Base-by-base conservation (phyloP, 495 filamentous ascomycete genomes). In the Evernia prunastri region DNA sequence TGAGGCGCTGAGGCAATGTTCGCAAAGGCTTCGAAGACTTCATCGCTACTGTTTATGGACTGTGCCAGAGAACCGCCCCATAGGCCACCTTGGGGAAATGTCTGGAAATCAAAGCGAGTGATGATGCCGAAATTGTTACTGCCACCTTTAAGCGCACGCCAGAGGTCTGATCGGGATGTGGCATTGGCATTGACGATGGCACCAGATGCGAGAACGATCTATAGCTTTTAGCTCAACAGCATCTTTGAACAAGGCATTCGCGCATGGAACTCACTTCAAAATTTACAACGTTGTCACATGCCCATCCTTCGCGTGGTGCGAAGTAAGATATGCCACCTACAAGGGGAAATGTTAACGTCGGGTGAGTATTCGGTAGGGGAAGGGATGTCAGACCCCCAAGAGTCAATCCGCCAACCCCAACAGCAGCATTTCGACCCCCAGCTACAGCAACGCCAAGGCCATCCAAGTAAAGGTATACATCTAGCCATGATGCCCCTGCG, bases 401-500 rank as follows among this genome's bases (percentile, higher is more conserved):
- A 5, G 68, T 64, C 4, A 78, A 68, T 15, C 76, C 78, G 9
- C 68, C 74, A n/a, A 78, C 77, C 20, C 79, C 78, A 49, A 82
- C 73, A 5, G 60, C 61, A 0, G 71, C 53, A 31, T 77, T 80
- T 29, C 82, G 75, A 1, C 79, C 82, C 15, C 83, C 83, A 23
- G 77, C 68, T 18, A 77, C 79, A 8, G 76, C 74, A 40, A 80
- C 74, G 40, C 74, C 73, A 1, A 76, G 70, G 18, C 73, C 72
- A 31, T 82, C 79, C 1, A 85, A 76, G 18, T 67, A 66, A 12
- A 57, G 39, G 29, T 81, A 82, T 23, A 85, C 78, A 10, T 77
- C 64, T n/a, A 76, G 77, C 77, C 80, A 82, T 27, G 71, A 71
- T 49, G 75, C 75, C 12, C 82, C 82, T 11, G 77, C 71, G 1